Base-by-base conservation (phyloP, 2,329 filamentous ascomycete species). In the Cercospora sp. region DNA sequence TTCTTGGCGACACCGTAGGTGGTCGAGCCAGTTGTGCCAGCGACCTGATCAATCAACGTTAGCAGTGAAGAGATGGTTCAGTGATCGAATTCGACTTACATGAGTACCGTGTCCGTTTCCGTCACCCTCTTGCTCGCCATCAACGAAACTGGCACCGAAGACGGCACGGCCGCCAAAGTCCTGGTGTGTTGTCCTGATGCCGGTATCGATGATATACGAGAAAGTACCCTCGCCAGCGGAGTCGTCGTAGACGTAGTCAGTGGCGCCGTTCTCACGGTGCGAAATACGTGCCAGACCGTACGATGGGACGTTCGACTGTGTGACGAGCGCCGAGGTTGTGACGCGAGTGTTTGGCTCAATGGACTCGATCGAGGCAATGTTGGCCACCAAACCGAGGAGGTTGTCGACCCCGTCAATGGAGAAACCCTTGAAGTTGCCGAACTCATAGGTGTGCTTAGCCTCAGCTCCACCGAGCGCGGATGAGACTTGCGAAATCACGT, bases 91-190 rank as follows among this genome's bases (percentile, higher is more conserved):
- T 13, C 9, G 20, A 89, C 55, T 20, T 36, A 59, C 87, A 79
- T 90, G 89, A 65, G 83, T 88, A 48, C 88, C 88, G 78, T 90
- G 88, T 12, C 88, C 88, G 73, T 89, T 87, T 71, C 85, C 82
- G 66, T 82, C 80, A 23, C 75, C 78, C 65, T 78, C 31, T 20
- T 36, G 40, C 36, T 74, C 70, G 31, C 62, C 70, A 53, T 69
- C 68, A 28, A 73, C 71, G 63, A 74, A 76, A 57, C 66, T 72
- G 28, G 63, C 64, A 30, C 73, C 73, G 6, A 71, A 70, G n/a
- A 66, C 51, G 9, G 74, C 75, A 18, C 75, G 72, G 23, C 74
- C 75, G 20, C 69, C 74, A 51, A 77, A 77, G 65, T 76, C 74
- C 20, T 66, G 30, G 63, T 74, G 72, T 5, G 66, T 51, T n/a